These are phyloP conservation scores for Diaporthe eres DNA, from an alignment of 2,329 filamentous ascomycete genomes.

Conservation along the genomic window DNA sequence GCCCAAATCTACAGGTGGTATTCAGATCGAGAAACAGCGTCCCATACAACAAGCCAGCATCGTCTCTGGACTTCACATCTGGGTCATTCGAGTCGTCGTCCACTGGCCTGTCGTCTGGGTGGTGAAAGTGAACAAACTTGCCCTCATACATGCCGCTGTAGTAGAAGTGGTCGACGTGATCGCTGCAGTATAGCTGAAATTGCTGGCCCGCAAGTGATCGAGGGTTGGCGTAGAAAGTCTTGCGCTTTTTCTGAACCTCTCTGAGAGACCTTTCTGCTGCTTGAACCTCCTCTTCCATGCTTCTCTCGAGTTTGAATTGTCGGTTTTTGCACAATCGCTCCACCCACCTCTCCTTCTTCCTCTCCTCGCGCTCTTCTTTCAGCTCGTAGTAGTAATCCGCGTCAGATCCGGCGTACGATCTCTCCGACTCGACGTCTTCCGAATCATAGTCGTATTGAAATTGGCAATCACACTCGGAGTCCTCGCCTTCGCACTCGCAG, in stretches of 20 bases:
- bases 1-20: neutral
- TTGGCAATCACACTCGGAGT: neutral
- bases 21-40: neutral
- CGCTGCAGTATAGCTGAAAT: conserved; percentile 2
- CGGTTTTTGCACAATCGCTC: too few species aligned
- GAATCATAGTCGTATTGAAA: neutral
- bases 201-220: neutral
- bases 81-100: neutral
- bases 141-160: neutral
- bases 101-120: neutral
- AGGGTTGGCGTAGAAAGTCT: neutral
- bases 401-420: conserved; percentile 19
- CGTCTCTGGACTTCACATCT: neutral
- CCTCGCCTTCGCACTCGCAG: neutral
- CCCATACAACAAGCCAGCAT: neutral
- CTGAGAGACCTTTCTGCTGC: neutral
- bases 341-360: neutral
- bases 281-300: conserved; percentile 18
- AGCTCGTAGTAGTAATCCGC: neutral
- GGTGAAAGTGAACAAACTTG: neutral
- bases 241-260: neutral
- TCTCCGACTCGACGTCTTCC: neutral
- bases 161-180: conserved; percentile 15
- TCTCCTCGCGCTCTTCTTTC: conserved; percentile 15
- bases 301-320: neutral